phyloP scores from a whole-genome alignment of 2,329 filamentous ascomycete genomes.

The Xylariaceae sp. region DNA sequence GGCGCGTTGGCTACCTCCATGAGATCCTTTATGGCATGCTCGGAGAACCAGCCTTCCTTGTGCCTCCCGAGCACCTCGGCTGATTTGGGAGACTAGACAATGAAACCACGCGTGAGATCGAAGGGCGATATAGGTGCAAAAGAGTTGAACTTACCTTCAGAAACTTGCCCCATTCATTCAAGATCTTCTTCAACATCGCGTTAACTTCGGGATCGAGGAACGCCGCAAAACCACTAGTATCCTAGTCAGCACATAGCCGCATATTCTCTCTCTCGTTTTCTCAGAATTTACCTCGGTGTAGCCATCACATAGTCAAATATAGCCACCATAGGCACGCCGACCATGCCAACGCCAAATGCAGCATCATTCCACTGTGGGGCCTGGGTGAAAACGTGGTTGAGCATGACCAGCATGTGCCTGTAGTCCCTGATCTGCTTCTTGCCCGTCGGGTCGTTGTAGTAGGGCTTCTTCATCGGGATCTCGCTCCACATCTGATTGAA shows the following conservation, averaged over 20 bases:
- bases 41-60: slow-evolving; percentile 60
- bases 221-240: slow-evolving; percentile 56
- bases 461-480: slow-evolving; percentile 65
- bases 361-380: slow-evolving; percentile 61
- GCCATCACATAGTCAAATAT: slow-evolving; percentile 64
- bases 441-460: slow-evolving; percentile 65
- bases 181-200: slow-evolving; percentile 57
- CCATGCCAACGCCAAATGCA: slow-evolving; percentile 57
- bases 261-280: too few species aligned
- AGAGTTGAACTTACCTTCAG: slow-evolving; percentile 46
- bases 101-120: slow-evolving; percentile 20
- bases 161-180: slow-evolving; percentile 64
- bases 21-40: slow-evolving; percentile 53
- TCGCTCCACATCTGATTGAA: slow-evolving; percentile 72
- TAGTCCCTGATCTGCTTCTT: slow-evolving; percentile 68
- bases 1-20: slow-evolving; percentile 59
- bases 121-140: neutral
- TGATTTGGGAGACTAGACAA: slow-evolving; percentile 54
- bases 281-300: slow-evolving; percentile 51
- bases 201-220: slow-evolving; percentile 63
- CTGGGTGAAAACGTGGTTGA: slow-evolving; percentile 64
- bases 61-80: slow-evolving; percentile 55
- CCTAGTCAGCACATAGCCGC: too few species aligned
- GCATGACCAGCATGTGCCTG: slow-evolving; percentile 67
- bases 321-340: slow-evolving; percentile 59